A percentile compares a stretch with the other conserved stretches of the same genome.
Conservation (phyloP, 1,284 basidiomycete species). For the Heimioporus punctisporus region DNA sequence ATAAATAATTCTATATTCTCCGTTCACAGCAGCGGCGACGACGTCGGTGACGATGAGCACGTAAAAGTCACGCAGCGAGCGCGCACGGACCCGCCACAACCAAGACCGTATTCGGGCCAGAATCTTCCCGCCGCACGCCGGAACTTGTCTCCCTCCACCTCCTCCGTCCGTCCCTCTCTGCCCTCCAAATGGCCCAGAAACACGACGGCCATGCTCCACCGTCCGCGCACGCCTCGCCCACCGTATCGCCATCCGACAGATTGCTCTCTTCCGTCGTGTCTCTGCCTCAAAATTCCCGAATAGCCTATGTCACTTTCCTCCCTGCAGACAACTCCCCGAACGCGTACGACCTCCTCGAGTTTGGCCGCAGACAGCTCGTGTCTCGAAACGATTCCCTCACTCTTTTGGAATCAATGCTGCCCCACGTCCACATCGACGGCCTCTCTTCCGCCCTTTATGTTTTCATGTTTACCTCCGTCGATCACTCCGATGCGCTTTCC, state of each 20-base stretch:
- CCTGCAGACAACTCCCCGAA: slow-evolving; percentile 31
- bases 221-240: slow-evolving; percentile 19
- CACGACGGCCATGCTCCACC: slow-evolving; percentile 22
- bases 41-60: slow-evolving; percentile 29
- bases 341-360: slow-evolving; percentile 51
- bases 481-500: slow-evolving; percentile 32
- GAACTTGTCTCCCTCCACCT: background rate
- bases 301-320: slow-evolving; percentile 50
- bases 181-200: slow-evolving; percentile 31
- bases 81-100: slow-evolving; percentile 6
- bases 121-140: no score
- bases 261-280: slow-evolving; percentile 41
- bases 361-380: slow-evolving; percentile 52
- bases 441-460: slow-evolving; percentile 49
- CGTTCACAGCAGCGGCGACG: slow-evolving; percentile 12
- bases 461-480: slow-evolving; percentile 50
- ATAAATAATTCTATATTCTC: slow-evolving; percentile 9
- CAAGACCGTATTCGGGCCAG: slow-evolving; percentile 4
- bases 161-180: no score
- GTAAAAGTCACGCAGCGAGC: slow-evolving; percentile 20
- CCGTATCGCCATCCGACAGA: slow-evolving; percentile 33
- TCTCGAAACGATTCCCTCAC: slow-evolving; percentile 35
- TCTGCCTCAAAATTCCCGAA: slow-evolving; percentile 36
- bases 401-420: slow-evolving; percentile 51
- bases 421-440: slow-evolving; percentile 47